These are phyloP conservation scores for Fusarium sulawesiense DNA, from an alignment of 2,329 filamentous ascomycete genomes.

Conservation along the genomic window DNA sequence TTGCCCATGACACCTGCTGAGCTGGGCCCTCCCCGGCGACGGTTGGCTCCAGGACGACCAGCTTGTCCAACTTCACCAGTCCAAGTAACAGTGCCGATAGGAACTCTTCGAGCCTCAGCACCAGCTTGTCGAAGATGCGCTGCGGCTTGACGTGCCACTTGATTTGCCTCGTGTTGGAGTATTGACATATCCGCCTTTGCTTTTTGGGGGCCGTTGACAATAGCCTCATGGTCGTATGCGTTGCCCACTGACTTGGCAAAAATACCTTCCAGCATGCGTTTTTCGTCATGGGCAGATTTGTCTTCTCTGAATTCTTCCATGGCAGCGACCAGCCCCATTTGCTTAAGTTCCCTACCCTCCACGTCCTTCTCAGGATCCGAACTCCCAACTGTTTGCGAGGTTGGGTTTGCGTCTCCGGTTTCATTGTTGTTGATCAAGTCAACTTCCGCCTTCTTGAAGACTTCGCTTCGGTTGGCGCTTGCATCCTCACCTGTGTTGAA, in stretches of 20 bases:
- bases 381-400: constrained; percentile 18
- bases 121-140: constrained; percentile 78
- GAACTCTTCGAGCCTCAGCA: constrained; percentile 76
- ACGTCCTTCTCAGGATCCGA: constrained; percentile 18
- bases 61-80: constrained; percentile 85
- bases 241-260: constrained; percentile 90
- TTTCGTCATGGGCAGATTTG: constrained; percentile 68
- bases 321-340: constrained; percentile 70
- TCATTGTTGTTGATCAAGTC: constrained; percentile 39
- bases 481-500: constrained; percentile 64
- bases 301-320: constrained; percentile 72
- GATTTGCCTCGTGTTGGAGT: constrained; percentile 83
- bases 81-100: constrained; percentile 91
- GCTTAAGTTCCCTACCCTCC: constrained; percentile 57
- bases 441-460: constrained; percentile 91
- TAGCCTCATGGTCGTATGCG: constrained; percentile 93
- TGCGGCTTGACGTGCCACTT: constrained; percentile 81
- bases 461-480: constrained; percentile 80
- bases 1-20: constrained; percentile 67
- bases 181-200: constrained; percentile 80
- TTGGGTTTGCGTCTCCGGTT: constrained; percentile 3
- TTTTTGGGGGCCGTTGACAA: constrained; percentile 80
- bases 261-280: constrained; percentile 87
- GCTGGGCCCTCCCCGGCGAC: constrained; percentile 63
- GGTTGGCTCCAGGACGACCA: constrained; percentile 72